A percentile compares a stretch with the other conserved stretches of the same genome.
Evolutionary conservation across 192 early-diverging fungal species (phyloP).

Genomic region (Coemansia erecta): DNA sequence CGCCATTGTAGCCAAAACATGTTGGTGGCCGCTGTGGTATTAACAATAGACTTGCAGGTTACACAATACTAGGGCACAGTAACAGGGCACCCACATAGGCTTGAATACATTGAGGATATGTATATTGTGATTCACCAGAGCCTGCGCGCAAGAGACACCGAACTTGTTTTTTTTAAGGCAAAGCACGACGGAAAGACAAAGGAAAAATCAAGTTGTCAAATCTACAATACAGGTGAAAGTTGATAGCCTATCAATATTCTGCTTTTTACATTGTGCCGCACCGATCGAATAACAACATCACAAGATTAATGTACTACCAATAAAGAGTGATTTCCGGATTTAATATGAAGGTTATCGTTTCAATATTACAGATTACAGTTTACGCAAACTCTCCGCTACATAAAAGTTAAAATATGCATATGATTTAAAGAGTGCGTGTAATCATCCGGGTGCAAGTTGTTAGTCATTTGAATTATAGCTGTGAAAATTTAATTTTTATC

Average conservation of each 20-base stretch:
- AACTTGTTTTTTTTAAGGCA: too few species aligned
- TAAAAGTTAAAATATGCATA: too few species aligned
- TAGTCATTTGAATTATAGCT: neutral
- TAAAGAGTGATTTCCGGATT: too few species aligned
- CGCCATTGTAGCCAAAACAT: too few species aligned
- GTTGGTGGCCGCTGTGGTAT: slow-evolving; percentile 53
- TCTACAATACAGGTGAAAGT: too few species aligned
- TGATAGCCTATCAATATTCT: slow-evolving; percentile 4
- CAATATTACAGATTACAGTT: too few species aligned
- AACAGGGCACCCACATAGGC: slow-evolving; percentile 32
- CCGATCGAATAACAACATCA: too few species aligned
- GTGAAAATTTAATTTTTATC: too few species aligned
- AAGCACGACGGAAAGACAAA: neutral
- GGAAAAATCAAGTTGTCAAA: neutral
- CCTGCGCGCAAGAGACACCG: slow-evolving; percentile 46
- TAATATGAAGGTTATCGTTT: neutral
- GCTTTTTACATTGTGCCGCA: too few species aligned
- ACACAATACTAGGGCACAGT: slow-evolving; percentile 24
- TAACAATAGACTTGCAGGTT: slow-evolving; percentile 27
- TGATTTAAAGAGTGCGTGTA: neutral
- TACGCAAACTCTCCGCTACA: too few species aligned
- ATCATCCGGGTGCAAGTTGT: neutral
- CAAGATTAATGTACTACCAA: too few species aligned
- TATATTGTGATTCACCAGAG: slow-evolving; percentile 38
- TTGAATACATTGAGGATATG: slow-evolving; percentile 36